Conservation (phyloP, 2,329 filamentous ascomycete species). For the Triangularia verruculosa region DNA sequence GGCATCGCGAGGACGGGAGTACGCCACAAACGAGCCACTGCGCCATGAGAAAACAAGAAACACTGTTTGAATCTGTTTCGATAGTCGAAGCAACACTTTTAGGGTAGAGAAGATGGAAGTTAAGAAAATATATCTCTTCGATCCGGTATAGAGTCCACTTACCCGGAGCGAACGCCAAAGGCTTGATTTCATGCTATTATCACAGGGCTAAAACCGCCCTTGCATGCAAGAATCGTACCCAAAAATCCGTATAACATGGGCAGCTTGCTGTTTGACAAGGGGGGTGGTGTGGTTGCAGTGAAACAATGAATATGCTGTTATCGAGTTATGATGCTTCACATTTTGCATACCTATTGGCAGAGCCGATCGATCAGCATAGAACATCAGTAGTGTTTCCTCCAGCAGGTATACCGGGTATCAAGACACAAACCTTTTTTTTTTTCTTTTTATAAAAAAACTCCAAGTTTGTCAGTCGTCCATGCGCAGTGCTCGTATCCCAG, state of each 20-base stretch:
- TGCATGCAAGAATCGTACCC: not conserved
- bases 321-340: not conserved
- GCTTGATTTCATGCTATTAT: not conserved
- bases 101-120: not conserved
- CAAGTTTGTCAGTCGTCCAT: not conserved
- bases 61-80: no score
- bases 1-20: not conserved
- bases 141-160: no score
- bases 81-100: no score
- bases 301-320: not conserved
- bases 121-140: not conserved
- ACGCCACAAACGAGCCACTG: not conserved
- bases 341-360: not conserved
- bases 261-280: not conserved
- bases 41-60: not conserved
- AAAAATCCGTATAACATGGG: not conserved
- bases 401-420: not conserved
- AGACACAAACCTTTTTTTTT: no score
- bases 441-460: no score
- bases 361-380: not conserved
- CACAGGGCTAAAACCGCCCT: not conserved
- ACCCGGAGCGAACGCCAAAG: not conserved
- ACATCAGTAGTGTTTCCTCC: not conserved
- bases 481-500: not conserved
- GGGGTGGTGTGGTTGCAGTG: not conserved